These are phyloP conservation scores for Claviceps monticola DNA, from an alignment of 2,329 filamentous ascomycete genomes.

Conservation along the genomic window DNA sequence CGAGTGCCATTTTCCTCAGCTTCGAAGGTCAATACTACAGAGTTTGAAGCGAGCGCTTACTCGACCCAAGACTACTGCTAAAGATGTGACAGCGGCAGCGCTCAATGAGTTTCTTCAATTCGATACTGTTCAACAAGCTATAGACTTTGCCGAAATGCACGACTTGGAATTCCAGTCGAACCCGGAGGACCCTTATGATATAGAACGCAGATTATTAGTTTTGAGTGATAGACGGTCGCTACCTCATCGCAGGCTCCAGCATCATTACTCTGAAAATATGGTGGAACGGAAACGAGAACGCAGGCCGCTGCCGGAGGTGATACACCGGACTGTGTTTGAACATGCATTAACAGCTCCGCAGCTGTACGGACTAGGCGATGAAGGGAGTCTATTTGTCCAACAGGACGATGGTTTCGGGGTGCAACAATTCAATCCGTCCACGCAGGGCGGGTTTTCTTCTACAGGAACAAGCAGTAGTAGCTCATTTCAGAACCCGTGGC, in stretches of 20 bases:
- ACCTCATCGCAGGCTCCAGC: conserved; percentile 35
- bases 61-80: conserved; percentile 41
- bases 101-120: conserved; percentile 49
- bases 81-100: conserved; percentile 43
- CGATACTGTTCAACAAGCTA: conserved; percentile 52
- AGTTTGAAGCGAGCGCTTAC: conserved; percentile 41
- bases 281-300: conserved; percentile 47
- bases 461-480: neutral
- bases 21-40: conserved; percentile 44
- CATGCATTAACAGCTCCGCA: neutral
- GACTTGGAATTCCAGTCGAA: conserved; percentile 35
- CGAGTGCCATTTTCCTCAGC: conserved; percentile 49
- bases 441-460: neutral
- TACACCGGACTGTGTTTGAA: conserved; percentile 41
- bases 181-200: conserved; percentile 20
- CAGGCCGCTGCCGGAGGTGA: conserved; percentile 37
- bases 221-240: conserved; percentile 30
- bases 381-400: conserved; percentile 18
- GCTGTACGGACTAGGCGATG: conserved; percentile 8
- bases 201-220: conserved; percentile 26
- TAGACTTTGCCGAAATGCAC: conserved; percentile 48
- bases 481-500: neutral
- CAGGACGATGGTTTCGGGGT: conserved; percentile 1
- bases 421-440: neutral
- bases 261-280: conserved; percentile 40